Conservation (phyloP, 2,329 filamentous ascomycete species). For the Cadophora gregata region DNA sequence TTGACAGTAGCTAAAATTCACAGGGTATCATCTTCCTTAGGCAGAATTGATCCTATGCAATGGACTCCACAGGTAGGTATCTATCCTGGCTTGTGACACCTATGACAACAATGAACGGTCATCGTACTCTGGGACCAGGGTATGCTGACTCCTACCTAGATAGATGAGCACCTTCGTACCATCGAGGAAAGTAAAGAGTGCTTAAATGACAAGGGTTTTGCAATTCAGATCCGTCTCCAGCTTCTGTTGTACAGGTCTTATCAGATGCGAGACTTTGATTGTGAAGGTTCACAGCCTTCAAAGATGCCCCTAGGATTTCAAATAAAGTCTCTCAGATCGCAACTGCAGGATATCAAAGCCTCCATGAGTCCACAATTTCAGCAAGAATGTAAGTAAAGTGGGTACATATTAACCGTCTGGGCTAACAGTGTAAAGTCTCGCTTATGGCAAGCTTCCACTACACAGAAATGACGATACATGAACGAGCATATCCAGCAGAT, state of each 20-base stretch:
- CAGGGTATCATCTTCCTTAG: not conserved
- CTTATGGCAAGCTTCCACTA: not conserved
- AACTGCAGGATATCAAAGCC: not conserved
- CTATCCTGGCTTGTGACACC: not conserved
- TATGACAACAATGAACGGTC: too few species aligned
- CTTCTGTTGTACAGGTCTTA: not conserved
- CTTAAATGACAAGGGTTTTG: not conserved
- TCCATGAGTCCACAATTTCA: not conserved
- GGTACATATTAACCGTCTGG: not conserved
- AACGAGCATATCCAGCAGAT: conserved; percentile 1
- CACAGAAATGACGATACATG: not conserved
- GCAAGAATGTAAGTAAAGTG: not conserved
- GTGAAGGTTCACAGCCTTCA: not conserved
- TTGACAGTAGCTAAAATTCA: not conserved
- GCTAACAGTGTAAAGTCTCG: not conserved
- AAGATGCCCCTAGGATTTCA: not conserved
- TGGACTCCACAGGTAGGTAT: not conserved
- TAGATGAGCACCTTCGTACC: not conserved
- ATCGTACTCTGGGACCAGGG: too few species aligned
- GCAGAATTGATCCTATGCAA: conserved; percentile 7
- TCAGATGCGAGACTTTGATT: conserved; percentile 1
- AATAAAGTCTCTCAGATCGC: not conserved
- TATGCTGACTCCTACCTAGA: not conserved
- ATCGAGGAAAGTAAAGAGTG: conserved; percentile 1
- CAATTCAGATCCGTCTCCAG: not conserved